Evolutionary conservation across 2,329 filamentous ascomycete species (phyloP).

Genomic region (Simplicillium aogashimaense): DNA sequence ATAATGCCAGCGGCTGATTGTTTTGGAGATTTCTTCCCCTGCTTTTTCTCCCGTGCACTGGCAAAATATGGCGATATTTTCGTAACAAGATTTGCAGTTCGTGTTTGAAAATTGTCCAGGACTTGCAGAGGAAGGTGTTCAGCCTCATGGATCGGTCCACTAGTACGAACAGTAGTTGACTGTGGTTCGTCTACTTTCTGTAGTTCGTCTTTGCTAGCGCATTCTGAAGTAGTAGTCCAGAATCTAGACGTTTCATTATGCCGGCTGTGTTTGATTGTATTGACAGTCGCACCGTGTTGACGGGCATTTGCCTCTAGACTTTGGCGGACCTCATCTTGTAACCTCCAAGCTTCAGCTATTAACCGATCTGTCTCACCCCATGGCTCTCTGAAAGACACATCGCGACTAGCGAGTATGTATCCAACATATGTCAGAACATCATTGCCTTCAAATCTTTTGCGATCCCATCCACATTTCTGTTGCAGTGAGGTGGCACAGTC

Average conservation of each 20-base stretch:
- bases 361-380: slow-evolving; percentile 24
- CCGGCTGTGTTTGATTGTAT: too few relatives aligned
- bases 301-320: too few relatives aligned
- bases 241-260: too few relatives aligned
- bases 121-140: not conserved
- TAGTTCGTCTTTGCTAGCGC: too few relatives aligned
- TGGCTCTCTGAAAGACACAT: slow-evolving; percentile 7
- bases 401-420: slow-evolving; percentile 9
- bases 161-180: not conserved
- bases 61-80: slow-evolving; percentile 23
- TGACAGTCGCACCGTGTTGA: too few relatives aligned
- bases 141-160: not conserved
- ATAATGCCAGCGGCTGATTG: slow-evolving; percentile 33
- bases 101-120: not conserved
- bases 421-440: slow-evolving; percentile 23
- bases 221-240: too few relatives aligned
- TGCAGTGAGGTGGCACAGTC: slow-evolving; percentile 21
- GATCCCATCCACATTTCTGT: slow-evolving; percentile 6
- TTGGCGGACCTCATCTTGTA: too few relatives aligned
- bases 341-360: too few relatives aligned
- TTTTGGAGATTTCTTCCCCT: slow-evolving; percentile 10
- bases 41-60: slow-evolving; percentile 7
- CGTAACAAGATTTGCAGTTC: not conserved
- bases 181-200: not conserved
- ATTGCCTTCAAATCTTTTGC: slow-evolving; percentile 15